A percentile compares a stretch with the other conserved stretches of the same genome.
These are phyloP conservation scores for Tuctoria greenei DNA, from an alignment of 176 grass and related monocot genomes.

Conservation along the genomic window DNA sequence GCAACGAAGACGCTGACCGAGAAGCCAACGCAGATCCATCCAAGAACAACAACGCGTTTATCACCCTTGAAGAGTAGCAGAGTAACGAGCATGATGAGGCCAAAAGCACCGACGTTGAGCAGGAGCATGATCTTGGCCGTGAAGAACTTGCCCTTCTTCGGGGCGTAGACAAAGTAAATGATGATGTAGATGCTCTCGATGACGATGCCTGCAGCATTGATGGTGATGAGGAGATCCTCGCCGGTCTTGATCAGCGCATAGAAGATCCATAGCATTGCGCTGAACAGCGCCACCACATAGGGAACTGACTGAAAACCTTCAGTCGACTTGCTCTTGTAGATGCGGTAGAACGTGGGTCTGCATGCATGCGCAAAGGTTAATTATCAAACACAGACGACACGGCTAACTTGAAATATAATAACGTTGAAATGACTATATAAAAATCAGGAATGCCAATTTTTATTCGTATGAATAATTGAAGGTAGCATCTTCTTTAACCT, in stretches of 20 bases:
- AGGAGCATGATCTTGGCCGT: constrained; percentile 59
- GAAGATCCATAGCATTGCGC: constrained; percentile 75
- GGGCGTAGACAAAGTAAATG: constrained; percentile 65
- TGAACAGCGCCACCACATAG: constrained; percentile 77
- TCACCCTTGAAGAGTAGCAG: constrained; percentile 42
- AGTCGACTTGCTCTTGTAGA: constrained; percentile 66
- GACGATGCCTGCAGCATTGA: constrained; percentile 58
- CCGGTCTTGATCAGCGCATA: constrained; percentile 69
- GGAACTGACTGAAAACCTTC: constrained; percentile 77
- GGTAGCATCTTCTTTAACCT: too few species aligned
- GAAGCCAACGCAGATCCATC: constrained; percentile 78
- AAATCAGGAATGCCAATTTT: too few species aligned
- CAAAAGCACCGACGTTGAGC: constrained; percentile 60
- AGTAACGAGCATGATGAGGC: constrained; percentile 57
- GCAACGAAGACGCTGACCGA: constrained; percentile 76
- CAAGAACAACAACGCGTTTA: constrained; percentile 35
- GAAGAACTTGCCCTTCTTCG: constrained; percentile 49
- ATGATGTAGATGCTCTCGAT: constrained; percentile 80
- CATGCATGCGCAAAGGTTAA: neutral
- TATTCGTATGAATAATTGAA: too few species aligned
- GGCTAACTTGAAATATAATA: neutral
- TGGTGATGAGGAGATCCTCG: constrained; percentile 65
- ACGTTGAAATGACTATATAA: neutral
- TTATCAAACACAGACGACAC: neutral
- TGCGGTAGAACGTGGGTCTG: constrained; percentile 79